These are phyloP conservation scores for Lunasporangiospora selenospora DNA, from an alignment of 192 early-diverging fungal genomes.

Conservation along the genomic window DNA sequence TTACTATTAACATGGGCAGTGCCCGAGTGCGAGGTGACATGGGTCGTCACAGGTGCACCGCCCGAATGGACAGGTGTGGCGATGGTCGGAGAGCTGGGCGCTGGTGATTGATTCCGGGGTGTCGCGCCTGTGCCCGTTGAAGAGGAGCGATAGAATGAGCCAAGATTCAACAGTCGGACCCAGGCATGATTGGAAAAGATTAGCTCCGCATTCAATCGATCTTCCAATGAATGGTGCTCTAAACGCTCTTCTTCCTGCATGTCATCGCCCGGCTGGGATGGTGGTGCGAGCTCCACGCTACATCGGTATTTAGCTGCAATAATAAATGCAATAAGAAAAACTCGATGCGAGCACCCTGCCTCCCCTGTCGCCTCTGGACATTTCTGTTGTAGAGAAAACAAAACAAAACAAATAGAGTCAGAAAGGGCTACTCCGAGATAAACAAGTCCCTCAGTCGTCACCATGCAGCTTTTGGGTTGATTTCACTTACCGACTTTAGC, in stretches of 20 bases:
- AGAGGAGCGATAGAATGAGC: constrained; percentile 27
- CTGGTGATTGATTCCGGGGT: background rate
- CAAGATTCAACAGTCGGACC: constrained; percentile 39
- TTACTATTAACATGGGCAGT: background rate
- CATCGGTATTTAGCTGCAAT: constrained; percentile 54
- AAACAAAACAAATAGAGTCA: background rate
- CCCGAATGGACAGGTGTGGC: background rate
- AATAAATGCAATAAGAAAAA: constrained; percentile 57
- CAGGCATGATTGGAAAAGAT: constrained; percentile 44
- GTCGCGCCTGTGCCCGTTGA: background rate
- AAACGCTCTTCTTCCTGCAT: no score
- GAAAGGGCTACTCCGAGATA: background rate
- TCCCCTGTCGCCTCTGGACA: constrained; percentile 51
- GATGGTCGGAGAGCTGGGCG: background rate
- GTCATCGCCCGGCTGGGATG: no score
- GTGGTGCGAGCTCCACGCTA: constrained; percentile 30
- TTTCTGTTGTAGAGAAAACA: constrained; percentile 36
- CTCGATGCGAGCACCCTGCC: constrained; percentile 52
- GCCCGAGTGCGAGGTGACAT: background rate
- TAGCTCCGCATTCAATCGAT: constrained; percentile 22
- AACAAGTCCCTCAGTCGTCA: no score
- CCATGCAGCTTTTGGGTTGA: no score
- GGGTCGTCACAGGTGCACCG: background rate
- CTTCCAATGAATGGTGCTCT: constrained; percentile 7
- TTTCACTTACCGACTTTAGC: constrained; percentile 46